Evolutionary conservation across 2,329 filamentous ascomycete genomes (phyloP), one percentile per base, ranked within the genome.

Genomic region (Paecilomyces dactylethromorphus): DNA sequence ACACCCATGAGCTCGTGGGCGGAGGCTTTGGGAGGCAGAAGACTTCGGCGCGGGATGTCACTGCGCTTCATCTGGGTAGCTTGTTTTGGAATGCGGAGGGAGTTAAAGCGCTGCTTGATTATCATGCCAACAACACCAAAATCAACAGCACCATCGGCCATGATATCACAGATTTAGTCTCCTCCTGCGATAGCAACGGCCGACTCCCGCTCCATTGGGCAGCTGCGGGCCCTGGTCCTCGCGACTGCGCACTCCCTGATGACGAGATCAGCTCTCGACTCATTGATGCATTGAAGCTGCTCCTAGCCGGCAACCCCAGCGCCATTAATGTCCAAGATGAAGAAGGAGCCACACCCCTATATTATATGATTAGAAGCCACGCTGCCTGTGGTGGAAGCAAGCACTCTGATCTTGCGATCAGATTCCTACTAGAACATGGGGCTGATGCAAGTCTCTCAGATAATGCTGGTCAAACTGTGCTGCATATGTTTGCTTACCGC

Each of bases 301-400:
- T 68, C 21, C 56, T 68, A 13, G 54, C 57, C 29, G 39, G 55
- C 10, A 60, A 65, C 55, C 57, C 60, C 26, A 59, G 51, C 29
- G 58, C 59, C 24, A 59, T 69, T 29, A 67, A 67, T 33, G 21
- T 54, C 31, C 59, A 57, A 24, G 61, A 67, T 50, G 57, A 62
- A 3, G 45, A 63, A 55, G 62, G 60, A 53, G 53, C 55, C 7
- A 68, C 66, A 26, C 56, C 63, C 10, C 49, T 67, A 39, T 58
- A 65, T 49, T 60, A 62, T 45, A 58, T 59, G 31, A 51, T 62
- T 29, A 29, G 22, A 33, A 56, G 58, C 50, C 58, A 66, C 52
- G 56, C 51, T 49, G 21, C 1, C 13, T 63, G 59, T 49, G 55
- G 59, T 24, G 62, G n/a, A n/a, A n/a, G 45, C 45, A 55, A 35